A percentile compares a stretch with the other conserved stretches of the same genome.
These are phyloP conservation scores for Penicillium glabrum DNA, from an alignment of 2,329 filamentous ascomycete species.

Conservation along the genomic window DNA sequence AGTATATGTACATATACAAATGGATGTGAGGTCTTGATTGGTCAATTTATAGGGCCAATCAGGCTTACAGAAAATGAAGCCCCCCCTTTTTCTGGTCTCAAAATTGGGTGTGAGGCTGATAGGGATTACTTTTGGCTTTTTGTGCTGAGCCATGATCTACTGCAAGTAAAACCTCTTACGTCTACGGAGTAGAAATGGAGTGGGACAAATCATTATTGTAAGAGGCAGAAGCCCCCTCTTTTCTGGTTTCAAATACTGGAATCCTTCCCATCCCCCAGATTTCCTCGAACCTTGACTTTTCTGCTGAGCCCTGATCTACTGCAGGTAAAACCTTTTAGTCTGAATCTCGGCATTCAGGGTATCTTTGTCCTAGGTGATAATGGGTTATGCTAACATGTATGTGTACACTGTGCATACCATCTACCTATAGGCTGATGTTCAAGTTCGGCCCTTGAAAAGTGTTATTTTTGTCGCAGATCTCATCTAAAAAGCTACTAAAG, in stretches of 20 bases:
- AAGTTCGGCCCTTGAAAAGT: no score
- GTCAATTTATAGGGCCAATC: neutral
- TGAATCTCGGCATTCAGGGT: neutral
- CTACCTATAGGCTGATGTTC: no score
- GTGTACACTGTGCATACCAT: neutral
- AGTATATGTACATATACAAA: no score
- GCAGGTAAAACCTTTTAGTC: neutral
- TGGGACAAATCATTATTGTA: neutral
- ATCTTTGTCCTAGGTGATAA: neutral
- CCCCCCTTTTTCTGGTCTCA: no score
- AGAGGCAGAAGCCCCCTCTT: neutral
- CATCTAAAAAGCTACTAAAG: neutral
- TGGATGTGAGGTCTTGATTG: no score
- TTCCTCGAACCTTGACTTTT: neutral
- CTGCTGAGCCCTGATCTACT: neutral
- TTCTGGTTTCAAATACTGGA: neutral
- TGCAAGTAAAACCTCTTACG: no score
- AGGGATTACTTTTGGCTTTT: no score
- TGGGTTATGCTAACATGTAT: neutral
- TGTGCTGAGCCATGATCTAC: no score
- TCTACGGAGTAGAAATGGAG: no score
- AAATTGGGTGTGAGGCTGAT: no score
- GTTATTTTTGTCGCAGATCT: neutral
- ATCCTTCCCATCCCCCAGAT: no score
- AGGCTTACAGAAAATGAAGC: no score